Conservation (phyloP, 2,329 filamentous ascomycete genomes). For the Hypoxylon sp. region DNA sequence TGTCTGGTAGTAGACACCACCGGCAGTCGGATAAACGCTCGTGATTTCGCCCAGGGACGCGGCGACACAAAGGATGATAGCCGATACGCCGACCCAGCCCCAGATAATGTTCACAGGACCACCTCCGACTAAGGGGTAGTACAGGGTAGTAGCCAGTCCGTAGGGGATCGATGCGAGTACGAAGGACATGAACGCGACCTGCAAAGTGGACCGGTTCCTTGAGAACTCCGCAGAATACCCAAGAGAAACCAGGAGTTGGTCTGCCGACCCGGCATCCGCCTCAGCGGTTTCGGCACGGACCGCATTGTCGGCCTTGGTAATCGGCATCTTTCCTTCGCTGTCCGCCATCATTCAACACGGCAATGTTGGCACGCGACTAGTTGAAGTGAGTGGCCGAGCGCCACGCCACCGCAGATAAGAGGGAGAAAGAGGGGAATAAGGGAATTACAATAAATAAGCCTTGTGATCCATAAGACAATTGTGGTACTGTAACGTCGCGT, state of each 20-base stretch:
- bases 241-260: slow-evolving; percentile 74
- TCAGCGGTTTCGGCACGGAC: slow-evolving; percentile 48
- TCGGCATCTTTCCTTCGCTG: slow-evolving; percentile 34
- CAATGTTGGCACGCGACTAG: slow-evolving; percentile 27
- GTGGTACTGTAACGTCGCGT: not conserved
- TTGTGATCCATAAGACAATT: slow-evolving; percentile 23
- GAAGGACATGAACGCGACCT: slow-evolving; percentile 83
- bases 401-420: slow-evolving; percentile 11
- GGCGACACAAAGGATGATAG: slow-evolving; percentile 80
- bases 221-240: slow-evolving; percentile 77
- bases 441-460: not conserved
- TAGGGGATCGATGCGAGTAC: slow-evolving; percentile 82
- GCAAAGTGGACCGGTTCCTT: slow-evolving; percentile 76
- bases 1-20: slow-evolving; percentile 84
- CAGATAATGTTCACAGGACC: slow-evolving; percentile 80
- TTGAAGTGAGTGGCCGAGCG: slow-evolving; percentile 4
- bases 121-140: slow-evolving; percentile 76
- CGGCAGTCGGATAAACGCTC: slow-evolving; percentile 81
- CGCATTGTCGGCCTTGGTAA: slow-evolving; percentile 29
- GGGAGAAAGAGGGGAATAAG: slow-evolving; percentile 3
- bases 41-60: slow-evolving; percentile 81
- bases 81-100: slow-evolving; percentile 78
- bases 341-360: slow-evolving; percentile 40
- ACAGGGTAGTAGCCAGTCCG: slow-evolving; percentile 78
- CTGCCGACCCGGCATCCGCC: slow-evolving; percentile 64